Percentiles rank a stretch among this genome's conserved stretches.
These are phyloP conservation scores for Tulasnella sp. DNA, from an alignment of 768 basidiomycete species.

Conservation along the genomic window DNA sequence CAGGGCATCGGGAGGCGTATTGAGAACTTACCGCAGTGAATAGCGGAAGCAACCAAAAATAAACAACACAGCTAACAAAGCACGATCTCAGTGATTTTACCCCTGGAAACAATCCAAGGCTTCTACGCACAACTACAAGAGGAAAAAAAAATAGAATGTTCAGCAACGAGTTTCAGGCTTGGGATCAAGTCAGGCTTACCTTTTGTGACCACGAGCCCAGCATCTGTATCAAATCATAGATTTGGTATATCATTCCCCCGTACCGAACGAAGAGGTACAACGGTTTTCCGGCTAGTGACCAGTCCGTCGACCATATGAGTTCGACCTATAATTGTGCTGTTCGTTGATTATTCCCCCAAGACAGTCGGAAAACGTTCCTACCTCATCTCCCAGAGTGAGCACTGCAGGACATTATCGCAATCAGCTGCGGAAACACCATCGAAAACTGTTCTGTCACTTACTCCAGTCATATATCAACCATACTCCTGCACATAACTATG, in stretches of 20 bases:
- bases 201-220: conserved; percentile 6
- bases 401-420: too few species aligned
- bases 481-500: too few species aligned
- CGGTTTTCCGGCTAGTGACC: conserved; percentile 13
- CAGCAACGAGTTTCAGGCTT: neutral
- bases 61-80: conserved; percentile 1
- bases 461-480: too few species aligned
- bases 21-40: conserved; percentile 2
- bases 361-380: too few species aligned
- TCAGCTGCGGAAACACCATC: too few species aligned
- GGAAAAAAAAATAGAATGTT: neutral
- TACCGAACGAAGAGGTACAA: conserved; percentile 12
- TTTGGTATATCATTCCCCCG: conserved; percentile 5
- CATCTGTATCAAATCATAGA: conserved; percentile 4
- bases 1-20: neutral
- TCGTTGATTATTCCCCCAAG: too few species aligned
- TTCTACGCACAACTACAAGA: conserved; percentile 4
- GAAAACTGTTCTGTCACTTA: too few species aligned
- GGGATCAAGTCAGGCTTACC: conserved; percentile 1
- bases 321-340: too few species aligned
- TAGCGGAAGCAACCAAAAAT: conserved; percentile 7
- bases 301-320: too few species aligned
- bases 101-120: neutral
- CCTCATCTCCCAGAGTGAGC: too few species aligned
- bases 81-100: neutral